Evolutionary conservation across 768 basidiomycete genomes (phyloP).

Genomic region (Boletus subparvulus): DNA sequence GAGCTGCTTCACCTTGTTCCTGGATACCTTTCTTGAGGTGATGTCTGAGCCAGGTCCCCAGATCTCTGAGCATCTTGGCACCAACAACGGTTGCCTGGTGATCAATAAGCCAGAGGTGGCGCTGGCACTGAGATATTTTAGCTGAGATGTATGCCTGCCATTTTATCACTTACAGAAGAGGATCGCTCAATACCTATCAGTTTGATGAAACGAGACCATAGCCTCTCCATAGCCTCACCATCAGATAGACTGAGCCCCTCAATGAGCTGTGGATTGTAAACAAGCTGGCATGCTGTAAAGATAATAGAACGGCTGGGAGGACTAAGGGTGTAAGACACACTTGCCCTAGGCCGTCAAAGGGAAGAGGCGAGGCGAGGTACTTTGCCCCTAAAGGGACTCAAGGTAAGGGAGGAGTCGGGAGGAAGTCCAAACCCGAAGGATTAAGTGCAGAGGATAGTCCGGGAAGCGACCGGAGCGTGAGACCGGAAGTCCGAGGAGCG

Average conservation of each 20-base stretch:
- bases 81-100: background rate
- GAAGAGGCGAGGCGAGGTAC: no score
- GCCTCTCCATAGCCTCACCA: constrained; percentile 9
- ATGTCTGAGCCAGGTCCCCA: background rate
- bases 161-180: constrained; percentile 29
- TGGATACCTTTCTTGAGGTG: background rate
- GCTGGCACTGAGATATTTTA: background rate
- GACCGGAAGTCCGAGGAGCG: no score
- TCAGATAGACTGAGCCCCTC: constrained; percentile 27
- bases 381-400: no score
- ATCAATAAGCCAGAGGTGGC: background rate
- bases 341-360: no score
- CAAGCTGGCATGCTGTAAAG: no score
- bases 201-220: constrained; percentile 36
- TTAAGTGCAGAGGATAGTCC: no score
- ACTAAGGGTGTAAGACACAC: no score
- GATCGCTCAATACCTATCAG: constrained; percentile 35
- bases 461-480: no score
- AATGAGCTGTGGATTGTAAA: background rate
- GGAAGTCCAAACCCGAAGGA: no score
- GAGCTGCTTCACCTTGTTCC: background rate
- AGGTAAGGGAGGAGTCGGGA: no score
- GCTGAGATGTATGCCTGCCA: background rate
- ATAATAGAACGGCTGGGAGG: no score
- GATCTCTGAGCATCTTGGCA: background rate